Evolutionary conservation across 169 alveolate species (phyloP), one percentile per base, ranked within the genome.

Genomic region (Plasmodium vinckei): DNA sequence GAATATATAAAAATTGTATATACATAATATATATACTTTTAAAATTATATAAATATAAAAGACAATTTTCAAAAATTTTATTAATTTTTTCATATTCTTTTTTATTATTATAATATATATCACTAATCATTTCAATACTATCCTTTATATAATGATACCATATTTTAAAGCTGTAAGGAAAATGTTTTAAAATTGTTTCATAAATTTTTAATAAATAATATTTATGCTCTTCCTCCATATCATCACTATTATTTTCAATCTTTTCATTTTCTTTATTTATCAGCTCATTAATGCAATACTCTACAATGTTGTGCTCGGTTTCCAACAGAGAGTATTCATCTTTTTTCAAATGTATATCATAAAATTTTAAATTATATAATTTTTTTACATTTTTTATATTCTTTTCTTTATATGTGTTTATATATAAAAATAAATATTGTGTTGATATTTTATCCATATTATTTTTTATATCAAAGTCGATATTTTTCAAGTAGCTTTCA

Each of bases 141-240:
- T 79, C 89, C 49, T 67, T 79, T 9, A 79, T 15, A 60, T 79
- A 79, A 47, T 65, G 56, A 15, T 79, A 79, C 89, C 89, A 79
- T 1, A 79, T 10, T 23, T 79, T 79, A 53, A 79, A 79, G 59
- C 89, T 79, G 33, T 53, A 79, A 0, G 89, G 89, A 59, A 79
- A 79, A 47, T 79, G 17, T 53, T 79, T 79, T 60, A 79, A 17
- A 19, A 79, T 67, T 9, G 72, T 67, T 67, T 54, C 84, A 42
- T 79, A 79, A 2, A 79, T 79, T 47, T 25, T 54, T 15, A 64
- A 42, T 9, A 79, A 42, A 46, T 64, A 53, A 15, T 23, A 25
- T 23, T 63, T 47, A 42, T 39, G 39, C 9, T n/a, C 6, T 6
- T 9, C 17, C 9, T n/a, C 27, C 3, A 6, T 15, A 47, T 63